Base-by-base conservation (phyloP, 305 asterid genomes). In the Salvia sclarea region DNA sequence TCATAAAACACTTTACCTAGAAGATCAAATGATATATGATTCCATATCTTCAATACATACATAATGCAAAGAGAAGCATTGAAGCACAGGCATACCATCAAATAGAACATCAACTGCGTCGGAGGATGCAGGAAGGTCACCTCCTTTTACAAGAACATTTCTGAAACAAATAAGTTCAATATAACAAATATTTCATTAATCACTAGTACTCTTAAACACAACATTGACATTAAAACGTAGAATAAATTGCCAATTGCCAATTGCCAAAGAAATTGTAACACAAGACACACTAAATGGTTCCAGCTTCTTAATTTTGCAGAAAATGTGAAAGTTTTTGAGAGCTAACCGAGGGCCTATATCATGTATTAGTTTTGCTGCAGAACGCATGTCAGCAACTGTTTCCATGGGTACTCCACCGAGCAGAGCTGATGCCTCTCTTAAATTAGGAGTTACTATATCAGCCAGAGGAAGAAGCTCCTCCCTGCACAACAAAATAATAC, bases 81-180 rank as follows among this genome's bases (percentile, higher is more conserved):
- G 61, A 55, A 66, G 16, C 59, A 74, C 41, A 45, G 49, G 66
- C 79, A 56, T 86, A 93, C 98, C 98, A 83, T 91, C 96, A 78
- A 80, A 93, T 54, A 93, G 82, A 75, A 94, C 92, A 81, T 94
- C 98, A 47, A 91, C 84, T 45, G 98, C 98, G 70, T 91, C 97
- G 24, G 76, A 78, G 25, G 96, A 82, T 61, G 79, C 81, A 35
- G 95, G 91, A 30, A 91, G 97, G 73, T 91, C 96, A 31, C 98
- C 98, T 57, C 98, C 98, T 83, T 93, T 94, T 66, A 94, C 96
- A 28, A 94, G 96, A 64, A 94, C 98, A 66, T 87, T 77, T 73
- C 98, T 92, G 88, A 73, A 80, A 81, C 40, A 57, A 67, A 68
- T 31, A 59, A 52, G 70, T 50, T 54, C n/a, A 21, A 35, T 44